Base-by-base conservation (phyloP, 768 basidiomycete genomes). In the Lentinula detonsa region DNA sequence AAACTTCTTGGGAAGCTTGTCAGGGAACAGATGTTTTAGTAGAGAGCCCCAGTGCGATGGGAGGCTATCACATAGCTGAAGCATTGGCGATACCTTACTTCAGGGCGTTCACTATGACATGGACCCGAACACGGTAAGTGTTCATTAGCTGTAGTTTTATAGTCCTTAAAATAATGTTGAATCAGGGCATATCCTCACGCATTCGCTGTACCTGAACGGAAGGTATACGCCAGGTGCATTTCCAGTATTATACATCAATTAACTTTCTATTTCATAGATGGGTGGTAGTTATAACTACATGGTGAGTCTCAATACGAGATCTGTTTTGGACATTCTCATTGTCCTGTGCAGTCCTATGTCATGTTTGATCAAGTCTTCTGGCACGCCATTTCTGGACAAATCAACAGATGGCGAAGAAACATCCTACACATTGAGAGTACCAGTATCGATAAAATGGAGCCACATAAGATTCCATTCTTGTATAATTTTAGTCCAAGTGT, bases 281-380 rank as follows among this genome's bases (percentile, higher is more conserved):
- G 97, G 96, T 10, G 96, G 96, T 31, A 80, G 91, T 62, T 99
- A 98, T 73, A 99, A 99, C 70, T 99, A 98, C 73, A 97, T 99
- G 95, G 91, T 93, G 68, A 54, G 79, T 15, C 23, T 33, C 21
- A 23, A n/a, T 37, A 58, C 23, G 50, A 48, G 48, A 63, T 34
- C 31, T 34, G 46, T 45, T 34, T 57, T 33, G 37, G 59, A 35
- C 58, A 33, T 55, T 56, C 59, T 35, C 8, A 40, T 21, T 23
- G 11, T 15, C 23, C 9, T 40, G 9, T 56, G 2, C 57, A 93
- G 90, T 88, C 94, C 4, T 96, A 95, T 71, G 93, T 95, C 55
- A 88, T 98, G 85, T 98, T 98, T 70, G 97, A 96, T 67, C 93
- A 96, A 77, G 89, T 96, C 33, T 98, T 99, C 74, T 99, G 96